Evolutionary conservation across 371 early-diverging fungal genomes (phyloP), one percentile per base, ranked within the genome.

Genomic region (Encephalitozoon romaleae): DNA sequence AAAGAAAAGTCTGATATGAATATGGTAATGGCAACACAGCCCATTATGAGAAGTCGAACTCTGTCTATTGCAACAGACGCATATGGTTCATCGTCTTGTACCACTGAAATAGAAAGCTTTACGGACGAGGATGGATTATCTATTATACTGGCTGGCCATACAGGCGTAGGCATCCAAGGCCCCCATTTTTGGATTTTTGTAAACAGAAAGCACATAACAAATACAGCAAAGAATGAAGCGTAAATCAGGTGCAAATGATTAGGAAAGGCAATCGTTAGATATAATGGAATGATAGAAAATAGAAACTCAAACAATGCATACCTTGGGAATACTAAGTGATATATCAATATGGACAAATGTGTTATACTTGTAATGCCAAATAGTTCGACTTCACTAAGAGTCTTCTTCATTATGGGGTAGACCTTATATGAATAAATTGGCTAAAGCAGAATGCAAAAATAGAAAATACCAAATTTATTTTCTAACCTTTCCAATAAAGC

Each of bases 401-500:
- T n/a, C 4, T 34, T 34, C 34, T 11, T 59, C 34, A 38, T 30
- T 4, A 30, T 15, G 32, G 15, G 30, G 21, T 32, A 8, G 4
- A 30, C 6, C 28, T 6, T 18, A 54, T 25, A 25, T 8, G 23
- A 54, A 54, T 54, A 54, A 54, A 28, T 11, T 11, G 23, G 8
- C n/a, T n/a, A n/a, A n/a, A n/a, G n/a, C n/a, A n/a, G n/a, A n/a
- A n/a, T n/a, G n/a, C n/a, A n/a, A n/a, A 47, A 47, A 76, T 77
- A 86, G 43, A 83, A 51, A 65, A 86, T 84, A 15, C 76, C 82
- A 53, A 86, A 79, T 53, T 78, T 77, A 34, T 79, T 74, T 67
- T 87, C 86, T 9, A 96, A 87, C 85, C 89, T 90, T 67, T 90
- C 87, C 18, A 94, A 84, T 38, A 93, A 85, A 39, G 82, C 88